Percentiles rank a stretch among this genome's conserved stretches.
Conservation (phyloP, 208 protist genomes). For the Wallacemonas sp. region DNA sequence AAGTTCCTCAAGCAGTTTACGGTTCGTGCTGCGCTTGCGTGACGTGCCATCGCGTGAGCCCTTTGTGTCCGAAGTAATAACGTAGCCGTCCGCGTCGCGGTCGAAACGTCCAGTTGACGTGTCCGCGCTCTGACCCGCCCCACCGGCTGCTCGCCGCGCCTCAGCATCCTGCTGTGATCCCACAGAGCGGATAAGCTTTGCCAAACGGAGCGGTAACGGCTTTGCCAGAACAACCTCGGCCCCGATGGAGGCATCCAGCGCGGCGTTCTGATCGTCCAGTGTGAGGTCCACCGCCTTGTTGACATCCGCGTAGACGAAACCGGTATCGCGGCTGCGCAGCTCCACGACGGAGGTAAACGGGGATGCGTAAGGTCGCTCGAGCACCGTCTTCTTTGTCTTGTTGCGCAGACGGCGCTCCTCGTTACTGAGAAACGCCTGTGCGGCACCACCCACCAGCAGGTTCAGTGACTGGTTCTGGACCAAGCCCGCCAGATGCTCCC, state of each 20-base stretch:
- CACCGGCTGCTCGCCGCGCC: neutral
- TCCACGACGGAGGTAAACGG: conserved; percentile 86
- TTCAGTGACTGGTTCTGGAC: conserved; percentile 89
- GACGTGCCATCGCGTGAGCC: neutral
- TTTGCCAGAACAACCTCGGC: conserved; percentile 31
- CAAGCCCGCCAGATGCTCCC: conserved; percentile 66
- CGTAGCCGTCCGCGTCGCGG: conserved; percentile 29
- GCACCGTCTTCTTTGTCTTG: conserved; percentile 82
- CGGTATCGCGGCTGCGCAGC: conserved; percentile 46
- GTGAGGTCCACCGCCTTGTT: conserved; percentile 80
- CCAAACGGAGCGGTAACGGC: conserved; percentile 31
- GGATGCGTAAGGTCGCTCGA: conserved; percentile 71
- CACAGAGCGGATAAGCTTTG: conserved; percentile 18
- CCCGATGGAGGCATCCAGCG: conserved; percentile 36
- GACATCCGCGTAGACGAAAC: conserved; percentile 77
- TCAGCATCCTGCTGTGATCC: conserved; percentile 14
- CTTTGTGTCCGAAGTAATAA: neutral
- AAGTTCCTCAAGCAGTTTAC: conserved; percentile 26
- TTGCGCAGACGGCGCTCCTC: conserved; percentile 73
- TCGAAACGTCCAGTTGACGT: no score
- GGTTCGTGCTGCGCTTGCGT: conserved; percentile 11
- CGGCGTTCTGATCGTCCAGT: conserved; percentile 73
- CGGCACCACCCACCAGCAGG: conserved; percentile 85
- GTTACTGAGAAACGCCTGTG: conserved; percentile 89
- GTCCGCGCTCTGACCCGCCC: neutral